A percentile compares a stretch with the other conserved stretches of the same genome.
Conservation (phyloP, 257 asterid species). For the Salvia rosmarinus region DNA sequence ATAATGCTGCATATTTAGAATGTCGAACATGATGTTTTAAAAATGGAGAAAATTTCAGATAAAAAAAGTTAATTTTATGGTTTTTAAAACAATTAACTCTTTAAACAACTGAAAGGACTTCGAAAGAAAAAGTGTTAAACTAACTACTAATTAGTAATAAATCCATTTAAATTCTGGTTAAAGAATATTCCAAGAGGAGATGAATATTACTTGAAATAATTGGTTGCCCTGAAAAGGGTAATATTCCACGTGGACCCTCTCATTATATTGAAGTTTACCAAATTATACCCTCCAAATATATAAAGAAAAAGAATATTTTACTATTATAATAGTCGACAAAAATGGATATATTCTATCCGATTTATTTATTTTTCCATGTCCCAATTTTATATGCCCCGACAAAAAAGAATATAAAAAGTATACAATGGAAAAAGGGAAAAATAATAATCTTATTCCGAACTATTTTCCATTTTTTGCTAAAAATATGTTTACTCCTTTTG, state of each 20-base stretch:
- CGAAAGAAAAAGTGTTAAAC: neutral
- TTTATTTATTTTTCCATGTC: too few relatives aligned
- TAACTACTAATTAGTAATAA: too few relatives aligned
- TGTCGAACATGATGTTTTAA: neutral
- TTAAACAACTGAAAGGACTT: neutral
- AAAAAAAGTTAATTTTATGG: neutral
- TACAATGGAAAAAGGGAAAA: neutral
- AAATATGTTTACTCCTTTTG: neutral
- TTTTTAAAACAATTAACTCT: neutral
- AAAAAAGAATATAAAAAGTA: neutral
- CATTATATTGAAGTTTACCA: neutral
- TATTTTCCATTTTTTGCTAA: neutral
- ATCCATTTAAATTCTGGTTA: neutral
- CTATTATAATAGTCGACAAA: too few relatives aligned
- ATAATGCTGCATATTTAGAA: neutral
- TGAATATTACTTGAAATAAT: neutral
- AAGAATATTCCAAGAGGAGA: conserved; percentile 14
- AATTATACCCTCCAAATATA: neutral
- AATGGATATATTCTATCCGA: too few relatives aligned
- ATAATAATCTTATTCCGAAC: neutral
- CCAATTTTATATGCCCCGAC: too few relatives aligned
- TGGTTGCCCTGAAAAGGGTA: neutral
- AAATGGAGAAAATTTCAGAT: too few relatives aligned
- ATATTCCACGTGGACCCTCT: conserved; percentile 4
- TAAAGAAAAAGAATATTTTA: too few relatives aligned